These are phyloP conservation scores for Trypanosoma conorhini DNA, from an alignment of 208 protist genomes.

Conservation along the genomic window DNA sequence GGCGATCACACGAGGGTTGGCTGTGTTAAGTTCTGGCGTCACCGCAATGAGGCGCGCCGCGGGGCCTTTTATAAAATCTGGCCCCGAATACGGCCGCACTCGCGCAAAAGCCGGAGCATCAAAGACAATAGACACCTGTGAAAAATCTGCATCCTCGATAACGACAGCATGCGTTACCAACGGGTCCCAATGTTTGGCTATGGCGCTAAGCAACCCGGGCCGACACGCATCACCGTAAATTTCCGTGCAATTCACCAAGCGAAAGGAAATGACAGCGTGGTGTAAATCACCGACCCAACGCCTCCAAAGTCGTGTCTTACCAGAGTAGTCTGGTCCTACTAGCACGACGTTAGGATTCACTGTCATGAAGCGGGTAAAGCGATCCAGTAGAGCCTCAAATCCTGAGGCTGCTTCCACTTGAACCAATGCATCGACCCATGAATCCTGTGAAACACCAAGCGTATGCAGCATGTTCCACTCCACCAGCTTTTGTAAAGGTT, in stretches of 20 bases:
- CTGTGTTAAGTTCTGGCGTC: slow-evolving; percentile 27
- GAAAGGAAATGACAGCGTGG: slow-evolving; percentile 50
- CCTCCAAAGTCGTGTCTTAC: slow-evolving; percentile 72
- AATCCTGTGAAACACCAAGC: slow-evolving; percentile 26
- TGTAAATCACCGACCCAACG: slow-evolving; percentile 44
- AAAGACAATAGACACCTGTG: slow-evolving; percentile 30
- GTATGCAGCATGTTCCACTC: slow-evolving; percentile 49
- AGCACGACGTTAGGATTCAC: slow-evolving; percentile 56
- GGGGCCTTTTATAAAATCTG: slow-evolving; percentile 39
- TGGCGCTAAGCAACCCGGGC: slow-evolving; percentile 41
- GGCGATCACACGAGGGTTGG: slow-evolving; percentile 37
- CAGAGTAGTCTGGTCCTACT: slow-evolving; percentile 65
- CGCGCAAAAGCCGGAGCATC: slow-evolving; percentile 26
- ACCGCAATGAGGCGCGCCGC: slow-evolving; percentile 40
- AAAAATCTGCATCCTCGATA: slow-evolving; percentile 41
- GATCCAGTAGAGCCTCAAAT: slow-evolving; percentile 31
- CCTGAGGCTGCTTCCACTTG: slow-evolving; percentile 4
- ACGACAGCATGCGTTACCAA: slow-evolving; percentile 41
- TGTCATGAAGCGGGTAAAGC: slow-evolving; percentile 55
- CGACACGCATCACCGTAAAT: slow-evolving; percentile 59
- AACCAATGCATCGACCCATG: slow-evolving; percentile 21
- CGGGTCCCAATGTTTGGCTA: slow-evolving; percentile 33
- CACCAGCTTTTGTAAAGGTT: slow-evolving; percentile 38
- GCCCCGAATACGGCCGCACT: slow-evolving; percentile 18
- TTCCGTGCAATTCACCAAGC: slow-evolving; percentile 57